These are phyloP conservation scores for Dipodascus geniculatus DNA, from an alignment of 805 yeast genomes.

Conservation along the genomic window DNA sequence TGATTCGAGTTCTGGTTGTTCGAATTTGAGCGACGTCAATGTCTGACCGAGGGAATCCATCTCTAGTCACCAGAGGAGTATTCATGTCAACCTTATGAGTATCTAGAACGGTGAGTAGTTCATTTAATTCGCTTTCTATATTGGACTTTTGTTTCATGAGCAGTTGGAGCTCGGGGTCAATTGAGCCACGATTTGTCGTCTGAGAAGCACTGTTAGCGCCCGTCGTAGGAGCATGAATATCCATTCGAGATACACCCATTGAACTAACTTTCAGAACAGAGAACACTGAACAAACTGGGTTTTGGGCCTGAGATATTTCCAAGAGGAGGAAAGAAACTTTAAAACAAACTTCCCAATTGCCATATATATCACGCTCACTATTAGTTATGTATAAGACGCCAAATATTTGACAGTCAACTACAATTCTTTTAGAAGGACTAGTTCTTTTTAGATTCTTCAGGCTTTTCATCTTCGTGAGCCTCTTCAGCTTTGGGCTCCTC, in stretches of 20 bases:
- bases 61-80: constrained; percentile 49
- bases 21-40: constrained; percentile 66
- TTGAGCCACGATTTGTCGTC: not conserved
- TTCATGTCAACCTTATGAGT: constrained; percentile 46
- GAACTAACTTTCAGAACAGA: not conserved
- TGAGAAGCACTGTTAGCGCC: not conserved
- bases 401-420: too few relatives aligned
- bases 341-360: too few relatives aligned
- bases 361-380: too few relatives aligned
- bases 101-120: constrained; percentile 24
- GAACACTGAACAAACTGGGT: too few relatives aligned
- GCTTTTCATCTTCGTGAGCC: not conserved
- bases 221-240: not conserved
- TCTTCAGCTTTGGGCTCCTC: constrained; percentile 2
- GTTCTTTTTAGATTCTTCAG: too few relatives aligned
- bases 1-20: constrained; percentile 47
- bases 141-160: constrained; percentile 5
- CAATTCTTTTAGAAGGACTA: too few relatives aligned
- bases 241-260: not conserved
- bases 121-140: constrained; percentile 32
- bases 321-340: too few relatives aligned
- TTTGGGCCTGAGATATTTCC: too few relatives aligned
- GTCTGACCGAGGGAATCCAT: constrained; percentile 82
- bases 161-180: not conserved
- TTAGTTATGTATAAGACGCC: too few relatives aligned